A percentile compares a stretch with the other conserved stretches of the same genome.
These are phyloP conservation scores for Saccharomycopsis babjevae DNA, from an alignment of 805 yeast species.

Conservation along the genomic window DNA sequence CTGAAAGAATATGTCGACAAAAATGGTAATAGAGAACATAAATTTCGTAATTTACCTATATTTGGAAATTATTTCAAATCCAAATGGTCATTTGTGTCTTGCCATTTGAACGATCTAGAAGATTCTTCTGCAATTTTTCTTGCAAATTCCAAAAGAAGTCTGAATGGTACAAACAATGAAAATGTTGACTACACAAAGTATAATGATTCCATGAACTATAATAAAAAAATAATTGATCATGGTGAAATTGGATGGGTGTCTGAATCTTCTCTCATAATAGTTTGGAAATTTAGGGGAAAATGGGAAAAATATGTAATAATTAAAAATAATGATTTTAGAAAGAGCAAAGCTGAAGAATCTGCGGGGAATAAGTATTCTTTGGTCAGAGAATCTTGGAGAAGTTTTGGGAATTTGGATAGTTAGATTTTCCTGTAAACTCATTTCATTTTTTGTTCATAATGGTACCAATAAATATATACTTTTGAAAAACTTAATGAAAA, in stretches of 20 bases:
- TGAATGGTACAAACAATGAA: neutral
- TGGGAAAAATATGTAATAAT: constrained; percentile 83
- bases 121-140: neutral
- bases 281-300: constrained; percentile 64
- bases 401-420: constrained; percentile 33
- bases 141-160: neutral
- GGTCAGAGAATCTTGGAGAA: constrained; percentile 63
- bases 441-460: neutral
- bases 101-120: constrained; percentile 11
- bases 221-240: constrained; percentile 22
- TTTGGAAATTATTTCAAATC: constrained; percentile 16
- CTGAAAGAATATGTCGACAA: neutral
- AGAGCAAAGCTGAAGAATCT: constrained; percentile 18
- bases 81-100: constrained; percentile 17
- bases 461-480: too few species aligned
- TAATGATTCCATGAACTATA: constrained; percentile 22
- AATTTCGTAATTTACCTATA: constrained; percentile 12
- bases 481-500: too few species aligned
- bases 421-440: neutral
- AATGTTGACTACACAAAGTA: constrained; percentile 14
- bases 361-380: constrained; percentile 37
- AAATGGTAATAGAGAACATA: constrained; percentile 11
- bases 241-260: constrained; percentile 63
- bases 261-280: constrained; percentile 58
- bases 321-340: constrained; percentile 28